A percentile compares a stretch with the other conserved stretches of the same genome.
Conservation (phyloP, 2,329 filamentous ascomycete genomes). For the Ophiostoma ulmi region DNA sequence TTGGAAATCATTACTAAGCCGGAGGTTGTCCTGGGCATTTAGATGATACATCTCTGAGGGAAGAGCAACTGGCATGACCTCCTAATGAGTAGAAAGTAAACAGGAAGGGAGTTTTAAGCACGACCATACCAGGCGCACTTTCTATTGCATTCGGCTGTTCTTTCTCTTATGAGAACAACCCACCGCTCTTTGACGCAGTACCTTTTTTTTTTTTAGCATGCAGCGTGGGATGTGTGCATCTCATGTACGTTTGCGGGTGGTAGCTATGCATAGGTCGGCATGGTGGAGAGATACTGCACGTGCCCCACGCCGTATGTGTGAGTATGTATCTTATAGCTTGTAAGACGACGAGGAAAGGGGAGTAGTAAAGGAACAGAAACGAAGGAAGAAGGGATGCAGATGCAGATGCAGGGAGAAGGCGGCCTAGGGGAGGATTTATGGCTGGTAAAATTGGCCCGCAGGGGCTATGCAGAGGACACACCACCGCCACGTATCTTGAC, state of each 20-base stretch:
- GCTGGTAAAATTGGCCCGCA: background rate
- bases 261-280: background rate
- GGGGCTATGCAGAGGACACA: background rate
- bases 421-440: background rate
- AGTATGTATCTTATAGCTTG: background rate
- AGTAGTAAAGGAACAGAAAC: background rate
- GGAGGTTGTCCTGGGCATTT: background rate
- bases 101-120: background rate
- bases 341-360: background rate
- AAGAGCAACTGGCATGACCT: background rate
- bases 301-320: slow-evolving; percentile 13
- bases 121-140: background rate
- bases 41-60: background rate
- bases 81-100: background rate
- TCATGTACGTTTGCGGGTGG: background rate
- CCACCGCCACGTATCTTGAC: background rate
- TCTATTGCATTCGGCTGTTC: background rate
- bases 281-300: background rate
- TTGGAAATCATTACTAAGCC: background rate
- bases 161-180: background rate
- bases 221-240: slow-evolving; percentile 1
- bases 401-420: background rate
- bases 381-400: background rate
- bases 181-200: background rate
- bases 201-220: background rate